Evolutionary conservation across 352 stramenopile species (phyloP).

Genomic region (Phytophthora parvispora): DNA sequence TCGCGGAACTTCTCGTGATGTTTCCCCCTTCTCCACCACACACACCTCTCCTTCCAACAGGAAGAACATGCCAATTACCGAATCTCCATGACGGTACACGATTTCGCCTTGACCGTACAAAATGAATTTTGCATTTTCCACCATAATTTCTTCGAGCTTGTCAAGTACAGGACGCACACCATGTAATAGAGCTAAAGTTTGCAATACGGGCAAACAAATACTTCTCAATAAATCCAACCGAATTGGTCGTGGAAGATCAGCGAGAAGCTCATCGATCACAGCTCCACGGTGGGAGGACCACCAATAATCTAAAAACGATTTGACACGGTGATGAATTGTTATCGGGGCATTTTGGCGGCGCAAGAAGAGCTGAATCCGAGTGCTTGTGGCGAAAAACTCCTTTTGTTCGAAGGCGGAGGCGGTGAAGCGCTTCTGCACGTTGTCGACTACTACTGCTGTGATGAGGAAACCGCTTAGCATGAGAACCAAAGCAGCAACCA

Average conservation of each 20-base stretch:
- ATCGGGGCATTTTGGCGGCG: slow-evolving; percentile 56
- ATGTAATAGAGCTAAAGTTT: slow-evolving; percentile 50
- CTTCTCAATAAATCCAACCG: slow-evolving; percentile 53
- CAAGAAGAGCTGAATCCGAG: slow-evolving; percentile 66
- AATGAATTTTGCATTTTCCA: slow-evolving; percentile 62
- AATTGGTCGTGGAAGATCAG: slow-evolving; percentile 59
- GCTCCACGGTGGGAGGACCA: slow-evolving; percentile 71
- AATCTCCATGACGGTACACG: slow-evolving; percentile 66
- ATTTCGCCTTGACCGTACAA: slow-evolving; percentile 70
- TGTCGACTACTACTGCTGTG: slow-evolving; percentile 53
- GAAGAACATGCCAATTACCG: slow-evolving; percentile 67
- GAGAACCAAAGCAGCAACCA: slow-evolving; percentile 46
- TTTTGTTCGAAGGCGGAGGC: slow-evolving; percentile 68
- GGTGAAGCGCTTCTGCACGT: slow-evolving; percentile 67
- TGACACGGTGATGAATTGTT: slow-evolving; percentile 58
- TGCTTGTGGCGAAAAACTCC: slow-evolving; percentile 61
- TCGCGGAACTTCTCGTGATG: slow-evolving; percentile 34
- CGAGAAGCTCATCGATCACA: slow-evolving; percentile 51
- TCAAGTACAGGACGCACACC: slow-evolving; percentile 38
- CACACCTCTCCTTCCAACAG: slow-evolving; percentile 64
- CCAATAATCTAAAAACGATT: slow-evolving; percentile 78
- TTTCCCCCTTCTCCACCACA: slow-evolving; percentile 36
- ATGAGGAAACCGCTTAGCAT: slow-evolving; percentile 63
- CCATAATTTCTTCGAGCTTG: slow-evolving; percentile 53
- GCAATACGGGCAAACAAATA: slow-evolving; percentile 57